phyloP scores from a whole-genome alignment of 352 stramenopile species.

The Pythium volutum region DNA sequence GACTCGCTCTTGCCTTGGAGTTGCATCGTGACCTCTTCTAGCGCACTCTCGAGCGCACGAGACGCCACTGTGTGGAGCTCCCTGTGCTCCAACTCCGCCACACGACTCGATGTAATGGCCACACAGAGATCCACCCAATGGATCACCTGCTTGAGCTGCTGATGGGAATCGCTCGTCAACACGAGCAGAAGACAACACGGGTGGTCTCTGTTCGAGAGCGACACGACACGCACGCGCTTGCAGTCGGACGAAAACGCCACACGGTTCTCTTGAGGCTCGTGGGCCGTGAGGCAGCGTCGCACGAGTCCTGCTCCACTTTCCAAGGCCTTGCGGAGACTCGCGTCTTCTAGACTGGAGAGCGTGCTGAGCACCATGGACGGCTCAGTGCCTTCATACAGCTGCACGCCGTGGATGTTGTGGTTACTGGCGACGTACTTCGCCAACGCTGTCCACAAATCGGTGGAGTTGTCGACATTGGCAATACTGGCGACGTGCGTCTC shows the following conservation, averaged over 20 bases:
- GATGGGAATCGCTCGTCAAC: not conserved
- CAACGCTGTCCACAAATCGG: slow-evolving; percentile 7
- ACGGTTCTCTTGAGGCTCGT: not conserved
- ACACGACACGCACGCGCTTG: slow-evolving; percentile 9
- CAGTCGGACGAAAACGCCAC: not conserved
- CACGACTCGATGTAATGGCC: not conserved
- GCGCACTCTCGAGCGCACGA: slow-evolving; percentile 1
- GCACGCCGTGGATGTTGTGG: slow-evolving; percentile 1
- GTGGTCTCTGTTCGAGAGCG: not conserved
- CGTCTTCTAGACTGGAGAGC: slow-evolving; percentile 12
- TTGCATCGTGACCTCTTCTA: slow-evolving; percentile 7
- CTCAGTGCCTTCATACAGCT: not conserved
- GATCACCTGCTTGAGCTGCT: not conserved
- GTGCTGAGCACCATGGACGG: not conserved
- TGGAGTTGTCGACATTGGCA: not conserved
- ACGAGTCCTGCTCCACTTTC: not conserved
- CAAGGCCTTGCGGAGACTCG: not conserved
- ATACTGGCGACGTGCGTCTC: not conserved
- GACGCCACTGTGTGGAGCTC: not conserved
- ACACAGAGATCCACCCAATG: not conserved
- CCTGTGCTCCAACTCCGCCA: slow-evolving; percentile 1
- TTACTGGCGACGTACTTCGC: not conserved
- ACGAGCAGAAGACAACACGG: slow-evolving; percentile 1
- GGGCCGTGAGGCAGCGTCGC: not conserved
- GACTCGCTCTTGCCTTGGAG: not conserved